Evolutionary conservation across 1,139 yeast species (phyloP).

Genomic region (Debaryomyces sp.): DNA sequence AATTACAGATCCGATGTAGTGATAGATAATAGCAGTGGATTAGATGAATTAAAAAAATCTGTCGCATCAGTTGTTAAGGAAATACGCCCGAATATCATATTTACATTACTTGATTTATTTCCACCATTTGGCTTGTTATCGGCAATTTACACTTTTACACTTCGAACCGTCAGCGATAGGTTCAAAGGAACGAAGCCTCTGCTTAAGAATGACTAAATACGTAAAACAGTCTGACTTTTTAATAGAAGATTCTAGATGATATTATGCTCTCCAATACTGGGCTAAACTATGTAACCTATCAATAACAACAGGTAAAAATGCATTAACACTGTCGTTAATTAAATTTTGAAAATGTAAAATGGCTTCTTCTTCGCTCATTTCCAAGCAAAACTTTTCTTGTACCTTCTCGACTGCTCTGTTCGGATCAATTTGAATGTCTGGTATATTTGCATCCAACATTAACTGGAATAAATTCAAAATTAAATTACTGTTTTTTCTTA

Average conservation of each 20-base stretch:
- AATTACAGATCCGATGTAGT: slow-evolving; percentile 64
- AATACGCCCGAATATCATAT: slow-evolving; percentile 51
- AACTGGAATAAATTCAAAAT: slow-evolving; percentile 88
- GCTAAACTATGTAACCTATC: slow-evolving; percentile 95
- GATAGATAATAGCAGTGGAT: slow-evolving; percentile 61
- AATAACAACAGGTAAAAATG: slow-evolving; percentile 90
- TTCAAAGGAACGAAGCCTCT: slow-evolving; percentile 22
- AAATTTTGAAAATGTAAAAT: slow-evolving; percentile 90
- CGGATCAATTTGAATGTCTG: slow-evolving; percentile 77
- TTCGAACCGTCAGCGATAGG: slow-evolving; percentile 23
- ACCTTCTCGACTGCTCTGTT: slow-evolving; percentile 83
- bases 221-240: neutral
- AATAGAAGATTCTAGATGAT: neutral
- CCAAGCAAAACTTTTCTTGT: slow-evolving; percentile 90
- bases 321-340: slow-evolving; percentile 92
- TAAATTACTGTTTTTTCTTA: slow-evolving; percentile 86
- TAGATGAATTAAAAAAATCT: slow-evolving; percentile 49
- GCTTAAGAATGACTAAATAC: slow-evolving; percentile 4
- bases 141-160: slow-evolving; percentile 28
- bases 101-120: slow-evolving; percentile 63
- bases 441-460: slow-evolving; percentile 93
- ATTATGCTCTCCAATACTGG: slow-evolving; percentile 91
- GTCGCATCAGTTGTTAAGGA: slow-evolving; percentile 49
- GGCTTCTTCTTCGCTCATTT: slow-evolving; percentile 94
- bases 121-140: slow-evolving; percentile 53